Percentiles rank a stretch among this genome's conserved stretches.
phyloP scores from a whole-genome alignment of 2,329 filamentous ascomycete species.

The Alternaria viburni region DNA sequence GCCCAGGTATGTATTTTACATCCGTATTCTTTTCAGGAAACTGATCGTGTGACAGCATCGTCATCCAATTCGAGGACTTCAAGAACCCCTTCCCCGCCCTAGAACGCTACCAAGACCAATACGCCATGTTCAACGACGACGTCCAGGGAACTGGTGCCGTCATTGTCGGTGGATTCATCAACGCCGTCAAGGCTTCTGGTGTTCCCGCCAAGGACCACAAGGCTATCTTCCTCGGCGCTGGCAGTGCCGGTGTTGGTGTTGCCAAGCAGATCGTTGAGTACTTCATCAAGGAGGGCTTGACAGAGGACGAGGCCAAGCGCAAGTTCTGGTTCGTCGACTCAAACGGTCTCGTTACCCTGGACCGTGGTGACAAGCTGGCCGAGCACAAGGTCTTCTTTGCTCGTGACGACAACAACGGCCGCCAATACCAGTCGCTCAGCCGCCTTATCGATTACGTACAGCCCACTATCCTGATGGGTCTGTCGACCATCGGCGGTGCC shows the following conservation, averaged over 20 bases:
- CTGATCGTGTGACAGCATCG: conserved; percentile 59
- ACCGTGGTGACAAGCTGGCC: conserved; percentile 91
- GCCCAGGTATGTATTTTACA: conserved; percentile 61
- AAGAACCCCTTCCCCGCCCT: conserved; percentile 97
- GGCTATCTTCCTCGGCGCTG: conserved; percentile 94
- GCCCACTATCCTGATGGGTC: conserved; percentile 91
- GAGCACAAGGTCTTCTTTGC: conserved; percentile 81
- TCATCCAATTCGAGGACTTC: conserved; percentile 96
- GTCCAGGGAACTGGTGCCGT: conserved; percentile 97
- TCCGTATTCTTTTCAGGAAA: conserved; percentile 14
- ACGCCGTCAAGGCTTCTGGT: conserved; percentile 80
- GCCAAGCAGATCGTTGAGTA: conserved; percentile 98
- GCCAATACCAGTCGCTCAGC: conserved; percentile 77
- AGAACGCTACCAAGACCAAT: conserved; percentile 83
- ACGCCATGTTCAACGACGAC: conserved; percentile 98
- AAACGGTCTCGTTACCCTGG: conserved; percentile 89
- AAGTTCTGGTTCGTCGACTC: conserved; percentile 99
- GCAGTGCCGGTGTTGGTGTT: conserved; percentile 94
- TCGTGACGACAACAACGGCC: conserved; percentile 68
- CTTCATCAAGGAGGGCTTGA: conserved; percentile 90
- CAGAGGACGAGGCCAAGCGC: conserved; percentile 82
- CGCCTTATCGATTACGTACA: conserved; percentile 94
- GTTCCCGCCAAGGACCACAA: conserved; percentile 88
- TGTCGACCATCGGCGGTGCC: conserved; percentile 91
- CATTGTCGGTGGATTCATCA: conserved; percentile 82